Evolutionary conservation across 805 yeast species (phyloP), one percentile per base, ranked within the genome.

Genomic region (Kodamaea sagamina): DNA sequence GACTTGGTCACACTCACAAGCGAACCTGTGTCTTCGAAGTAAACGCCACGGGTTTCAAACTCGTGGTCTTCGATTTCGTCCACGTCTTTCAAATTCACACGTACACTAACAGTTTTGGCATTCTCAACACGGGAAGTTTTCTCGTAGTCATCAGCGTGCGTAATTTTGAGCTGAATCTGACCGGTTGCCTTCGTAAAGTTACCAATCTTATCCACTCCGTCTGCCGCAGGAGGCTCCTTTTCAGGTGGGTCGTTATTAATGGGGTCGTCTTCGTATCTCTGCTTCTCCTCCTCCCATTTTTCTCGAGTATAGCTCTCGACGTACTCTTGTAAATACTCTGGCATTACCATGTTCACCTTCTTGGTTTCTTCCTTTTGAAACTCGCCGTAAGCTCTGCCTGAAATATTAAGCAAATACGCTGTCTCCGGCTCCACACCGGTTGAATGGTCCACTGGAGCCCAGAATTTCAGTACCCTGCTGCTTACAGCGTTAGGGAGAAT

Each of bases 21-120:
- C 40, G 85, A 69, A 0, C 95, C 95, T 1, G 79, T 64, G 15
- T 74, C 71, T 47, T 84, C 82, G 54, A 83, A 87, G 57, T 84
- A 84, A 1, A 82, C 72, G 0, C 89, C 90, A 17, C 65, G 63
- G 8, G 86, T 63, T 4, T 70, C 67, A 13, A 89, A 50, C 1
- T 59, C 55, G 55, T 82, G 81, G 42, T 65, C 69, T 24, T 78
- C 72, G 6, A 65, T 54, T 47, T 83, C 86, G 3, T 65, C 62
- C 15, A 54, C 43, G 56, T 82, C 83, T 17, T 55, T 58, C 8
- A 77, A 24, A 16, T 41, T 49, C 3, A 72, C 22, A 3, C 43
- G 47, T 11, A 74, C 38, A 3, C 49, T 47, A 4, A 75, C 68
- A 9, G 62, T 39, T 22, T 28, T 18, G 2, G 77, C 67, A 43